Conservation (phyloP, 345 rosid genomes). For the Adansonia digitata region DNA sequence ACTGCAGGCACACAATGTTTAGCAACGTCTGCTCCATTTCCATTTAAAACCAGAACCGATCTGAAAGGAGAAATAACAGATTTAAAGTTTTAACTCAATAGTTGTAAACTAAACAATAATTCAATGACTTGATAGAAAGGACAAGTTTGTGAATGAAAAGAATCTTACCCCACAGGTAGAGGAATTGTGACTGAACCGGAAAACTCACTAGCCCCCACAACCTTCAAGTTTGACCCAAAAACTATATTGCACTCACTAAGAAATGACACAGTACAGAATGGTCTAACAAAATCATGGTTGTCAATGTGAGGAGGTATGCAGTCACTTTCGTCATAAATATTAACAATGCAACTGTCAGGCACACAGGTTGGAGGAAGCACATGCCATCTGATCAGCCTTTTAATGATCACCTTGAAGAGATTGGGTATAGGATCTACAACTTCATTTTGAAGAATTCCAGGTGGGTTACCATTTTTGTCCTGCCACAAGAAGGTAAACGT, state of each 20-base stretch:
- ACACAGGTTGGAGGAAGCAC: constrained; percentile 81
- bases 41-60: constrained; percentile 82
- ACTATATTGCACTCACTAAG: constrained; percentile 72
- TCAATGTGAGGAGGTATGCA: constrained; percentile 96
- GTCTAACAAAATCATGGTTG: constrained; percentile 78
- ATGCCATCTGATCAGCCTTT: constrained; percentile 77
- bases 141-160: neutral
- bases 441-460: constrained; percentile 63
- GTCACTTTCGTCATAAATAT: constrained; percentile 87
- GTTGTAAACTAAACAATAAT: neutral
- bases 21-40: constrained; percentile 82
- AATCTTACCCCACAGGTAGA: constrained; percentile 78
- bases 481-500: constrained; percentile 23
- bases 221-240: constrained; percentile 60
- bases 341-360: constrained; percentile 92
- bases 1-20: constrained; percentile 97
- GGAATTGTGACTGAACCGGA: constrained; percentile 52
- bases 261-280: constrained; percentile 88
- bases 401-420: constrained; percentile 78
- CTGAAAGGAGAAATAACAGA: constrained; percentile 33
- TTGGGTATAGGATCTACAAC: constrained; percentile 68
- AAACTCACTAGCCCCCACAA: constrained; percentile 66
- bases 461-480: constrained; percentile 85
- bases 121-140: neutral
- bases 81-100: neutral